Conservation (phyloP, 2,329 filamentous ascomycete genomes). For the Ceratocystis diversiconidia region DNA sequence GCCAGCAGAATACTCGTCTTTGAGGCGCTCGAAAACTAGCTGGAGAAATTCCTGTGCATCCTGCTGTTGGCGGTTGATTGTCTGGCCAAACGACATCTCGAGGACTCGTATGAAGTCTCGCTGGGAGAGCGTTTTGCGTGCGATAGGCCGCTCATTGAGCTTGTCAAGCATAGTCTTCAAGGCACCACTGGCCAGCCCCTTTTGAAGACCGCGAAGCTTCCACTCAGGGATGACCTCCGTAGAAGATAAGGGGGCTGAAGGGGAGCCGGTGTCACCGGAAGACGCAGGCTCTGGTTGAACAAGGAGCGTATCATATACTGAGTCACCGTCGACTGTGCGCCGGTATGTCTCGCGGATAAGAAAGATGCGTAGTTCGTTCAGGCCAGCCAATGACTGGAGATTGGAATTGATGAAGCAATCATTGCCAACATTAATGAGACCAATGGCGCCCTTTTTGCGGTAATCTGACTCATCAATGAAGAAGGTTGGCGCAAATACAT, state of each 20-base stretch:
- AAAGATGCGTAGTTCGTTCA: conserved; percentile 79
- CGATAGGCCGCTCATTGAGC: conserved; percentile 84
- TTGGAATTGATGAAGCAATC: conserved; percentile 97
- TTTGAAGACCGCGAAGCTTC: conserved; percentile 56
- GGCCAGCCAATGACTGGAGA: conserved; percentile 78
- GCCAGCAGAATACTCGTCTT: conserved; percentile 86
- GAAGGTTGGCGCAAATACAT: conserved; percentile 96
- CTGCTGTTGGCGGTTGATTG: conserved; percentile 88
- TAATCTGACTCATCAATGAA: conserved; percentile 63
- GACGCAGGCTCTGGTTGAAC: conserved; percentile 32
- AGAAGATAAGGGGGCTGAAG: background rate
- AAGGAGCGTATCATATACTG: conserved; percentile 52
- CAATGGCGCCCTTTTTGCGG: conserved; percentile 77
- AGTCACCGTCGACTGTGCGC: conserved; percentile 61
- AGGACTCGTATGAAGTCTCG: conserved; percentile 69
- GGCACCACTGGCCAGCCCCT: conserved; percentile 68
- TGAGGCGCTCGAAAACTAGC: conserved; percentile 78
- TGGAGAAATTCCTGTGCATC: conserved; percentile 97
- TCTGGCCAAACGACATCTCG: conserved; percentile 74
- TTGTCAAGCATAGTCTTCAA: conserved; percentile 86
- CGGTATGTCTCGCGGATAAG: conserved; percentile 84
- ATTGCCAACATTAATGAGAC: conserved; percentile 80
- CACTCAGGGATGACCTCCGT: conserved; percentile 34
- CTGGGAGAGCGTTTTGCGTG: conserved; percentile 85
- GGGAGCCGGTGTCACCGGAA: background rate